Base-by-base conservation (phyloP, 2,329 filamentous ascomycete genomes). In the Diplocarpon mali region DNA sequence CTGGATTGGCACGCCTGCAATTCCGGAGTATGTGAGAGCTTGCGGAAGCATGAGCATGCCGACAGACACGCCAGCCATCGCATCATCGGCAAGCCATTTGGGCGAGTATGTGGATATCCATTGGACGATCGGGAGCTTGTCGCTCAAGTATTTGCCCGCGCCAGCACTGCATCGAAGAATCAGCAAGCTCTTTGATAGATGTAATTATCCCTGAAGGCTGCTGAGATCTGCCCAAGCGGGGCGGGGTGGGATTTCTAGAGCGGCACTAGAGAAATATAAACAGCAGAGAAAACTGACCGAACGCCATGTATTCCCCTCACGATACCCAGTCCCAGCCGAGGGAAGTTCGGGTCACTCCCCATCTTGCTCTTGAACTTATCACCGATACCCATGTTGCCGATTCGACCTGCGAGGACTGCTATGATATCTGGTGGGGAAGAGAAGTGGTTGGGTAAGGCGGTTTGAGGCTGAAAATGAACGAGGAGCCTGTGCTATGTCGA, bases 71-170 rank as follows among this genome's bases (percentile, higher is more conserved):
- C 78, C 78, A 10, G 75, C 76, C 51, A 82, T 73, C 10, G 72
- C 60, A 56, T 83, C 78, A 55, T 76, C 75, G 14, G 76, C 47
- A 1, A 82, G 57, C 78, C 77, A 83, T 67, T 69, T 64, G 5
- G 67, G 70, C 14, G 76, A 69, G 59, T 83, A 83, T 37, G 67
- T 67, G 10, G 78, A 76, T 1, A 82, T 65, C 78, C 78, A 83
- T 40, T 74, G 70, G 8, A 76, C 62, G 35, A 81, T 73, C 1
- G 78, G 78, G 2, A 78, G 64, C 57, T 81, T 82, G 49, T 78
- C 75, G 29, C 70, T 51, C 9, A 76, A 62, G 55, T 83, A 82
- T 46, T 76, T 69, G 5, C 62, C 67, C 2, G 75, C 63, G 13
- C 70, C 73, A 7, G 70, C 44, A 45, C 44, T 24, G 20, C 20